Percentiles rank a stretch among this genome's conserved stretches.
Evolutionary conservation across 371 early-diverging fungal species (phyloP).

Genomic region (Rhizopus arrhizus): DNA sequence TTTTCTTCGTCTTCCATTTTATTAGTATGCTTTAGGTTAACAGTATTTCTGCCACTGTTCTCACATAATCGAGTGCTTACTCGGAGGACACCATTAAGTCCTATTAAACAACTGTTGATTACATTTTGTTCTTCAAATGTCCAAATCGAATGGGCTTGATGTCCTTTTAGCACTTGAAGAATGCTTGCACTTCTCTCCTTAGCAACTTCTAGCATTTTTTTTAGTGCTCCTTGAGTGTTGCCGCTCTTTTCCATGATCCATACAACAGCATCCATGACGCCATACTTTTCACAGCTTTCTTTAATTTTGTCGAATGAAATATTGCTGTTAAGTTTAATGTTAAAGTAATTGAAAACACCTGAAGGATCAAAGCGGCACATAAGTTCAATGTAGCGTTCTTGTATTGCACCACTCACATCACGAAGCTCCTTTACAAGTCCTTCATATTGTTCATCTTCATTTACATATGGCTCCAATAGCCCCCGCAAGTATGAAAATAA

Average conservation of each 20-base stretch:
- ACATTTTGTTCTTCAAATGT: constrained; percentile 59
- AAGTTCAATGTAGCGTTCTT: constrained; percentile 70
- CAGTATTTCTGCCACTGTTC: constrained; percentile 47
- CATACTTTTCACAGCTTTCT: constrained; percentile 57
- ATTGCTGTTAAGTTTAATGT: constrained; percentile 59
- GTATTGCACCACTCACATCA: constrained; percentile 40
- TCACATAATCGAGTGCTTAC: constrained; percentile 65
- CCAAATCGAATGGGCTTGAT: constrained; percentile 37
- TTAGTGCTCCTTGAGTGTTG: constrained; percentile 67
- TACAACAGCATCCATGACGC: constrained; percentile 72
- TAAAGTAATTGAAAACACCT: constrained; percentile 65
- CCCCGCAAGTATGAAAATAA: constrained; percentile 71
- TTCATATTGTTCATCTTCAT: constrained; percentile 11
- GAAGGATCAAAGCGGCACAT: constrained; percentile 72
- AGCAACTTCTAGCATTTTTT: constrained; percentile 64
- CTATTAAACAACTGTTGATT: constrained; percentile 57
- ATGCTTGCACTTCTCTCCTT: constrained; percentile 52
- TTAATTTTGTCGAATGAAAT: constrained; percentile 62
- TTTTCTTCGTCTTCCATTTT: constrained; percentile 13
- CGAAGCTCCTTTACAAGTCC: constrained; percentile 19
- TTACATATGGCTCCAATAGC: constrained; percentile 58
- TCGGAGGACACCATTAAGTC: constrained; percentile 61
- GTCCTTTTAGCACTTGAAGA: constrained; percentile 42
- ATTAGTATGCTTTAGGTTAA: not conserved
- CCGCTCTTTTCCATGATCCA: constrained; percentile 81